Evolutionary conservation across 768 basidiomycete genomes (phyloP).

Genomic region (Psilocybe cubensis): DNA sequence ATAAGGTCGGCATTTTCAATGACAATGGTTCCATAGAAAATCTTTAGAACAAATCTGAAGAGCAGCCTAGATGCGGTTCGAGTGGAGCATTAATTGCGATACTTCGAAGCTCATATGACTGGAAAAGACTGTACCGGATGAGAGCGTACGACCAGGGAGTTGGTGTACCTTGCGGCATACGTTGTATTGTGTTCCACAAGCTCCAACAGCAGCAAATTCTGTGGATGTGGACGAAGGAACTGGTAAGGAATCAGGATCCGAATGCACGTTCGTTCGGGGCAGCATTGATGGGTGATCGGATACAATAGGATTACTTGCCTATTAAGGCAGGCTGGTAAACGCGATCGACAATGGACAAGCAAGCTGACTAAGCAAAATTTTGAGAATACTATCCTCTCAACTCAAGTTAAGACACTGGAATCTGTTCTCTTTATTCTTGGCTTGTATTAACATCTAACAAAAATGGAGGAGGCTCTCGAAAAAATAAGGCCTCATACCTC

Average conservation of each 20-base stretch:
- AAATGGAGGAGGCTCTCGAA: constrained; percentile 68
- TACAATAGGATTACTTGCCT: constrained; percentile 1
- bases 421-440: neutral
- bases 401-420: neutral
- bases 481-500: constrained; percentile 89
- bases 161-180: constrained; percentile 34
- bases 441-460: neutral
- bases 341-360: constrained; percentile 13
- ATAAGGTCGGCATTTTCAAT: constrained; percentile 77
- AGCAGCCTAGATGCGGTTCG: constrained; percentile 47
- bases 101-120: neutral
- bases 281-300: neutral
- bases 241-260: neutral
- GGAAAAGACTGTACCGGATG: constrained; percentile 51
- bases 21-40: constrained; percentile 90
- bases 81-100: neutral
- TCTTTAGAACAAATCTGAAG: constrained; percentile 84
- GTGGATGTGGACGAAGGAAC: too few species aligned
- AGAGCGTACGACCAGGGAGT: constrained; percentile 57
- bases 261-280: neutral
- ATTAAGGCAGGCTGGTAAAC: constrained; percentile 2
- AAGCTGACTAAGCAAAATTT: constrained; percentile 38
- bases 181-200: neutral
- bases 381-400: too few species aligned
- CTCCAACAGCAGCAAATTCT: too few species aligned